A percentile compares a stretch with the other conserved stretches of the same genome.
Conservation (phyloP, 2,329 filamentous ascomycete species). For the Xylaria sp. region DNA sequence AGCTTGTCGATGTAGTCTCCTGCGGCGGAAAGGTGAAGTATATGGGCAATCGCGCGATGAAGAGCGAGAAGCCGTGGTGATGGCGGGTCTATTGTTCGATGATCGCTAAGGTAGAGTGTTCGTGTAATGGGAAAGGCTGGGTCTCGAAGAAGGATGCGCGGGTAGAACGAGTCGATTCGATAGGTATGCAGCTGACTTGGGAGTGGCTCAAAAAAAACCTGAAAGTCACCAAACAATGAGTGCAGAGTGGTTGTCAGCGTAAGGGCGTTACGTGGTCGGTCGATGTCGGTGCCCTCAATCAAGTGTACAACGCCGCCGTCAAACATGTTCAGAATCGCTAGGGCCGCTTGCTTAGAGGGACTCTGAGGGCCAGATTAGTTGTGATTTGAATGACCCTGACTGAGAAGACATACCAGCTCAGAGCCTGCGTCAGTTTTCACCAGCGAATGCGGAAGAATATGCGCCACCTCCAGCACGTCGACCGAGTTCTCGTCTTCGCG, state of each 20-base stretch:
- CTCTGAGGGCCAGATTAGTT: constrained; percentile 26
- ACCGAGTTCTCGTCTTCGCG: constrained; percentile 9
- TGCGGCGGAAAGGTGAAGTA: constrained; percentile 48
- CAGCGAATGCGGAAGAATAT: too few species aligned
- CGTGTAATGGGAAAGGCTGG: constrained; percentile 46
- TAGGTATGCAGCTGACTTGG: constrained; percentile 44
- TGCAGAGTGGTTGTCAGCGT: constrained; percentile 49
- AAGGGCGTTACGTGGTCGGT: constrained; percentile 54
- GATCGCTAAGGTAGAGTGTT: constrained; percentile 44
- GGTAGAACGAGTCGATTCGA: constrained; percentile 43
- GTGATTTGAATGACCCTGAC: neutral
- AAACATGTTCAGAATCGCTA: constrained; percentile 57
- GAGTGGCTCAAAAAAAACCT: constrained; percentile 48
- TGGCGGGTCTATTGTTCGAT: constrained; percentile 48
- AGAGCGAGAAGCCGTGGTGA: constrained; percentile 49
- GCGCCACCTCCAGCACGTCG: neutral
- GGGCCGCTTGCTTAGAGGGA: constrained; percentile 49
- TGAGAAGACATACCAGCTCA: constrained; percentile 22
- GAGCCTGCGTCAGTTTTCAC: constrained; percentile 8
- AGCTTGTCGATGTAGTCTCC: constrained; percentile 38
- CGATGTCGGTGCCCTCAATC: constrained; percentile 55
- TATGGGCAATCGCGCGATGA: constrained; percentile 50
- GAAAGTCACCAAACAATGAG: constrained; percentile 48
- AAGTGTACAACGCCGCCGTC: constrained; percentile 51
- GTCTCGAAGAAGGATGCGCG: neutral